phyloP scores from a whole-genome alignment of 805 yeast species.

The Scheffersomyces coipomensis region DNA sequence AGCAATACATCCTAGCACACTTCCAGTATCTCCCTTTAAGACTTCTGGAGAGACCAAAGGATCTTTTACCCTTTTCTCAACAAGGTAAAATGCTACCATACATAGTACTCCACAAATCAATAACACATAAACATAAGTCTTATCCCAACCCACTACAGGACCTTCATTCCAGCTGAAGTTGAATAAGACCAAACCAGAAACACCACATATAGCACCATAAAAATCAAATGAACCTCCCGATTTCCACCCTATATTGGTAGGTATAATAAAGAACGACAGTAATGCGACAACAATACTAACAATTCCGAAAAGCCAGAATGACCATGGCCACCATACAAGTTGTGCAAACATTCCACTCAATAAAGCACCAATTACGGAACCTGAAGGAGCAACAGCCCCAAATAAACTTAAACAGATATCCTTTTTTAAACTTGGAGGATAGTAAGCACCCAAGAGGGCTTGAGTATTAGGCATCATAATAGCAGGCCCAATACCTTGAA shows the following conservation, averaged over 20 bases:
- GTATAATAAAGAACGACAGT: slow-evolving; percentile 22
- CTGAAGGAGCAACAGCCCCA: slow-evolving; percentile 36
- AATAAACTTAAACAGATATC: slow-evolving; percentile 24
- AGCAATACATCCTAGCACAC: slow-evolving; percentile 51
- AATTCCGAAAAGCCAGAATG: slow-evolving; percentile 27
- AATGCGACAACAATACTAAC: slow-evolving; percentile 13
- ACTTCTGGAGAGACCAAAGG: slow-evolving; percentile 57
- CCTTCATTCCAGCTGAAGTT: slow-evolving; percentile 78
- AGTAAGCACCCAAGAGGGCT: slow-evolving; percentile 31
- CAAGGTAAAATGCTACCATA: slow-evolving; percentile 45
- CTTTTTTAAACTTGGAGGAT: slow-evolving; percentile 21
- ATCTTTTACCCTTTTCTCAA: slow-evolving; percentile 39
- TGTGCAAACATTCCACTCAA: slow-evolving; percentile 23
- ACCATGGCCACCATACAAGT: slow-evolving; percentile 36
- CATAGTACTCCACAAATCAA: slow-evolving; percentile 51
- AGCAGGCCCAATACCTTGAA: slow-evolving; percentile 37
- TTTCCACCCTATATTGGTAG: slow-evolving; percentile 21
- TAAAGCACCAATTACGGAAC: slow-evolving; percentile 28
- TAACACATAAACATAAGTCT: slow-evolving; percentile 56
- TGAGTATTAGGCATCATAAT: slow-evolving; percentile 32
- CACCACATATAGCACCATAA: slow-evolving; percentile 47
- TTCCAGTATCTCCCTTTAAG: slow-evolving; percentile 42
- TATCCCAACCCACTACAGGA: slow-evolving; percentile 69
- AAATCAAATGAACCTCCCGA: slow-evolving; percentile 22
- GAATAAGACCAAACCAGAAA: slow-evolving; percentile 58